A percentile compares a stretch with the other conserved stretches of the same genome.
phyloP scores from a whole-genome alignment of 345 rosid species.

The Lagerstroemia speciosa region DNA sequence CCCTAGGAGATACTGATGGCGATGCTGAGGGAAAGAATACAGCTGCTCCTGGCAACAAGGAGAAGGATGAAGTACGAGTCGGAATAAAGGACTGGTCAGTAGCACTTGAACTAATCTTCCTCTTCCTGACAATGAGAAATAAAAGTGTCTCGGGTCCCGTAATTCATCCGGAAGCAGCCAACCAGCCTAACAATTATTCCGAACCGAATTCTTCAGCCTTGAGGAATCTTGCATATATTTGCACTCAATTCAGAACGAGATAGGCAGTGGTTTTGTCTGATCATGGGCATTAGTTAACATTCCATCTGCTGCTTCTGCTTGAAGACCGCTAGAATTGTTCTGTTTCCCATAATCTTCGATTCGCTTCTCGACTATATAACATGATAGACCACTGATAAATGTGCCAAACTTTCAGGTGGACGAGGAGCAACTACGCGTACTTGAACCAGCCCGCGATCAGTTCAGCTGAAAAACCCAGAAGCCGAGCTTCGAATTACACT shows the following conservation, averaged over 20 bases:
- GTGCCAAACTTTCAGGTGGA: constrained; percentile 56
- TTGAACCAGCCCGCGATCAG: constrained; percentile 75
- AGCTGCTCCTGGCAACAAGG: neutral
- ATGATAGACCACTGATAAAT: neutral
- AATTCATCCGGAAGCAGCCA: neutral
- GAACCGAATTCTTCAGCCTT: neutral
- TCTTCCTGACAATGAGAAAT: neutral
- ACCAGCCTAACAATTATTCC: neutral
- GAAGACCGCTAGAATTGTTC: neutral
- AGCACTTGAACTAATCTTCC: constrained; percentile 7
- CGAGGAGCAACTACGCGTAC: constrained; percentile 85
- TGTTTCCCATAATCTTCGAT: neutral
- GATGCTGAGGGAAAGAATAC: constrained; percentile 5
- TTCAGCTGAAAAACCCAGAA: constrained; percentile 34
- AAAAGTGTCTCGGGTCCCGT: neutral
- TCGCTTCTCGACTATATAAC: neutral
- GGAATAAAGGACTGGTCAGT: constrained; percentile 83
- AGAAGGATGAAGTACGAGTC: constrained; percentile 33
- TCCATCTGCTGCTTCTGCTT: neutral
- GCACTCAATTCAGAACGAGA: neutral
- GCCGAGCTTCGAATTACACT: constrained; percentile 28
- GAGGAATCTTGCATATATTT: neutral
- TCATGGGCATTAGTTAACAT: neutral
- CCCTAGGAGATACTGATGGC: constrained; percentile 34
- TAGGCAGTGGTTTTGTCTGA: neutral